Percentiles rank a stretch among this genome's conserved stretches.
Evolutionary conservation across 148 eudicot species (phyloP).

Genomic region (Vaccinium myrtillus): DNA sequence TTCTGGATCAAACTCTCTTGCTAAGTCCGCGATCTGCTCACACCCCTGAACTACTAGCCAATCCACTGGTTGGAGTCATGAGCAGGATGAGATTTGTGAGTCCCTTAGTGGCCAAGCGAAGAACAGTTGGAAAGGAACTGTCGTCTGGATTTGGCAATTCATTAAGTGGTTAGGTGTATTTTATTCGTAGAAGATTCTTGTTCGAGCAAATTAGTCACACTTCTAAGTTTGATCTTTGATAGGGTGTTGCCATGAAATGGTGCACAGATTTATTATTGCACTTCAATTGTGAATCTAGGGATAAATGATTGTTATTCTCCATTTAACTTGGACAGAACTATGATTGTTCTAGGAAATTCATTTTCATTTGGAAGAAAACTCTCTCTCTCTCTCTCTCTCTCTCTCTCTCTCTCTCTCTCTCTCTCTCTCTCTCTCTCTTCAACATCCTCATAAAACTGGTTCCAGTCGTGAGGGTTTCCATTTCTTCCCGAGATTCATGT

Average conservation of each 20-base stretch:
- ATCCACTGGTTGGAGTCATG: neutral
- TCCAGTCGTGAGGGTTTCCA: neutral
- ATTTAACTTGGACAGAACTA: neutral
- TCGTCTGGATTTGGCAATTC: neutral
- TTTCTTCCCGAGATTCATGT: neutral
- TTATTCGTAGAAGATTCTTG: slow-evolving; percentile 2
- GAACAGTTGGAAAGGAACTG: neutral
- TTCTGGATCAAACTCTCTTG: neutral
- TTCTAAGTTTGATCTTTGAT: neutral
- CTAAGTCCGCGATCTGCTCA: neutral
- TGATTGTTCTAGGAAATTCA: neutral
- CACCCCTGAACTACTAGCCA: neutral
- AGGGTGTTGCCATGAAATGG: neutral
- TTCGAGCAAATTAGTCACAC: neutral
- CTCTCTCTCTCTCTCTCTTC: too few relatives aligned
- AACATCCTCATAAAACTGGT: neutral
- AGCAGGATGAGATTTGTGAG: neutral
- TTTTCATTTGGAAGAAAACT: neutral
- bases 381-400: neutral
- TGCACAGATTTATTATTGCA: neutral
- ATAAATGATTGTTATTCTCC: neutral
- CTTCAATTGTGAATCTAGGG: neutral
- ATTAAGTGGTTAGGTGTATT: neutral
- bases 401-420: neutral
- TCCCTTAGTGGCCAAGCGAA: neutral